Evolutionary conservation across 192 early-diverging fungal genomes (phyloP), one percentile per base, ranked within the genome.

Genomic region (Neocallimastix lanati): DNA sequence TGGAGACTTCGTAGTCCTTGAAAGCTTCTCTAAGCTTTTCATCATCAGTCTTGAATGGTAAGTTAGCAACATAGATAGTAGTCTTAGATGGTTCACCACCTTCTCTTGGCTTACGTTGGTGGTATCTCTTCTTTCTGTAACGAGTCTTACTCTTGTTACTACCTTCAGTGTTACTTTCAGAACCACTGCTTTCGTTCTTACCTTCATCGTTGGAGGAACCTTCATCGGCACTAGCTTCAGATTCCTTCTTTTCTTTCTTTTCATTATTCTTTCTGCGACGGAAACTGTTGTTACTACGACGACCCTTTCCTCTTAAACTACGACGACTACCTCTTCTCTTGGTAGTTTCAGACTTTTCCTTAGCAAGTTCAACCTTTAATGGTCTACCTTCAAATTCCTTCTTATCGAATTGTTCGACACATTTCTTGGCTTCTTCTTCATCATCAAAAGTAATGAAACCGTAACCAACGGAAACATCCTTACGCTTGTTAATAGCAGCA

Each of bases 311-410:
- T 78, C 82, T 78, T 76, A 28, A 76, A 15, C 30, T 76, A 81
- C 67, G 29, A 2, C 28, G 30, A 21, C 30, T 37, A 30, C 81
- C 16, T 30, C 82, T 58, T 76, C 85, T 27, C 37, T 80, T 50
- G 40, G 40, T 21, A 50, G 16, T 50, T 50, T 50, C 40, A 50
- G 40, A 82, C 83, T 89, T 88, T 78, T 92, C 91, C 78, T 90
- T 88, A 35, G 97, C 96, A 28, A 90, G 79, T 88, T 98, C 93
- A 37, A 97, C 94, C 83, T 95, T 99, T 87, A 99, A 91, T 78
- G 87, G 82, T 78, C 97, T 93, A 28, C 83, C 85, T 29, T 76
- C 81, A 18, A 90, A 29, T 18, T 89, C 88, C 25, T 78, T 79
- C 82, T 84, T 91, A 86, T 96, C 87, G 79, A 93, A 84, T 29